phyloP scores from a whole-genome alignment of 441 rosid species.

The Erysimum cheiri region DNA sequence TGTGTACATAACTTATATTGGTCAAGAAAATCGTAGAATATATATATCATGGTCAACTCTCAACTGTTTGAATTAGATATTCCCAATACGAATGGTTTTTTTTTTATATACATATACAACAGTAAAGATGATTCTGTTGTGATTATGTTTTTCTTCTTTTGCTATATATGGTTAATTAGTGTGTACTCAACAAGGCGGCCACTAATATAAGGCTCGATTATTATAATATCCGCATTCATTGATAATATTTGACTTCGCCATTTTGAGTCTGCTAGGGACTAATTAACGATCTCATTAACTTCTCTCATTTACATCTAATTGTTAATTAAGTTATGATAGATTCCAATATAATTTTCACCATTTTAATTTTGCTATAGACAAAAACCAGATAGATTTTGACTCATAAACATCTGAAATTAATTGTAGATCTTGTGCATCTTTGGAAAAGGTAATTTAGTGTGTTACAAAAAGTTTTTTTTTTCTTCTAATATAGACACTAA shows the following conservation, averaged over 20 bases:
- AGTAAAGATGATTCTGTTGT: conserved; percentile 4
- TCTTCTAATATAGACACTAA: neutral
- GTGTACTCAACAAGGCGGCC: conserved; percentile 8
- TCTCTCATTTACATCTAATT: neutral
- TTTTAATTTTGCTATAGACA: no score
- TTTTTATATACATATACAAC: neutral
- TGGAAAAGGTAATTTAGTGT: neutral
- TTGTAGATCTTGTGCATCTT: neutral
- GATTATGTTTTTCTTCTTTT: neutral
- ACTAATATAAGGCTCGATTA: neutral
- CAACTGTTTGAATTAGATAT: conserved; percentile 2
- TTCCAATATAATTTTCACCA: no score
- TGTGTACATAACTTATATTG: conserved; percentile 4
- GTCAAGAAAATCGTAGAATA: conserved; percentile 13
- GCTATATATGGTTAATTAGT: conserved; percentile 8
- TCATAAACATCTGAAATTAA: neutral
- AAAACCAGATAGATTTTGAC: neutral
- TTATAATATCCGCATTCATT: neutral
- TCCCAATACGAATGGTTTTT: neutral
- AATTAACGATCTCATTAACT: conserved; percentile 22
- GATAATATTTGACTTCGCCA: conserved; percentile 6
- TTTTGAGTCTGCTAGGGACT: conserved; percentile 13
- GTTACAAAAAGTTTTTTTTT: neutral
- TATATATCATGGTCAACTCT: conserved; percentile 30
- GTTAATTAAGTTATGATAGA: neutral